These are phyloP conservation scores for Beta corolliflora DNA, from an alignment of 179 eudicot species.

Conservation along the genomic window DNA sequence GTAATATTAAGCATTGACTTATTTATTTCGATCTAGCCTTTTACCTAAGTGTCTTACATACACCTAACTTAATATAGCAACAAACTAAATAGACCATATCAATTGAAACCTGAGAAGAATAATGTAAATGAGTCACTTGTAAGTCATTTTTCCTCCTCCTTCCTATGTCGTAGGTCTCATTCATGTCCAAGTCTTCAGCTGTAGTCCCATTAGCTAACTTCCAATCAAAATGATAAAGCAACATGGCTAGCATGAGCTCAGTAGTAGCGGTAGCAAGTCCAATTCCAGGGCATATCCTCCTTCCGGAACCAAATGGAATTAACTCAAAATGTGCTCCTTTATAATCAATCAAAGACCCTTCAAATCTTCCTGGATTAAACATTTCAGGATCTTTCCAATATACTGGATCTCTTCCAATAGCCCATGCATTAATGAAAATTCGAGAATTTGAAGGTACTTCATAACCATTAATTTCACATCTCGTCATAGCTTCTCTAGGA, in stretches of 20 bases:
- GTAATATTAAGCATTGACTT: too few relatives aligned
- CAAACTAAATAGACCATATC: too few relatives aligned
- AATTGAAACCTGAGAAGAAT: background rate
- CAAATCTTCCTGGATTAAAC: conserved; percentile 36
- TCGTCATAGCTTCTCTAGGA: conserved; percentile 27
- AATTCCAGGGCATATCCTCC: conserved; percentile 43
- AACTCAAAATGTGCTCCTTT: conserved; percentile 26
- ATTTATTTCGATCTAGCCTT: too few relatives aligned
- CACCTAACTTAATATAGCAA: too few relatives aligned
- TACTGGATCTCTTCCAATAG: conserved; percentile 33
- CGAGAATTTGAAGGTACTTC: conserved; percentile 26
- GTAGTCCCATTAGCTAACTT: conserved; percentile 16
- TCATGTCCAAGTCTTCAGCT: conserved; percentile 35
- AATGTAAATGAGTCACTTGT: conserved; percentile 4
- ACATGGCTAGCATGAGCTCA: conserved; percentile 28
- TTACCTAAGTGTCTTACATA: too few relatives aligned
- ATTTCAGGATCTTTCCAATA: conserved; percentile 33
- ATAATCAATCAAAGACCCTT: conserved; percentile 2
- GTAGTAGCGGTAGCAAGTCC: conserved; percentile 23
- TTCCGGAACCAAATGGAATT: conserved; percentile 40
- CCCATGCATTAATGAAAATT: conserved; percentile 33
- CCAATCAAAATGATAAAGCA: conserved; percentile 44
- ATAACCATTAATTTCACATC: conserved; percentile 27
- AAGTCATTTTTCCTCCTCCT: conserved; percentile 28
- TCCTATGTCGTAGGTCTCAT: conserved; percentile 7